Base-by-base conservation (phyloP, 1,139 yeast species). In the Taphrina wiesneri region DNA sequence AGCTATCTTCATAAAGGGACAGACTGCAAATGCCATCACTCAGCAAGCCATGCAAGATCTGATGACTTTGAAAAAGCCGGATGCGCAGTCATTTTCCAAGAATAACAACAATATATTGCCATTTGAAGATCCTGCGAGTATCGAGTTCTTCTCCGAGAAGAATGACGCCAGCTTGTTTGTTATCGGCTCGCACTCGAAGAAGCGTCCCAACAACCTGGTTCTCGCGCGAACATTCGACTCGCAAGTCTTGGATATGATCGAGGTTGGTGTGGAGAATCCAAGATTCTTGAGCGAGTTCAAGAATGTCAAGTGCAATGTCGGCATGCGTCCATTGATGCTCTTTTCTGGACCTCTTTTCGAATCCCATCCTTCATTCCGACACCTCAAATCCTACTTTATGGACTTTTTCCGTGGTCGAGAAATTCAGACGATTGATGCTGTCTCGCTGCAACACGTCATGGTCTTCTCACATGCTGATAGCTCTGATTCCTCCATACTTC, bases 331-430 rank as follows among this genome's bases (percentile, higher is more conserved):
- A 67, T 86, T 93, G 92, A 88, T 93, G 77, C 82, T 88, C 5
- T 93, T 93, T 79, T 91, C 90, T 75, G 98, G 99, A 41, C 87
- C 96, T 46, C 88, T 88, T 23, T 93, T 93, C 74, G 98, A 95
- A 71, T 81, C 85, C 11, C 93, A 92, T 74, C 97, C 98, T 26
- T 86, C 87, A 26, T 92, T 83, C 78, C 85, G 83, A 77, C 97
- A 92, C 70, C 75, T 91, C 70, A 93, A 93, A 78, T 90, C 97
- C 0, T 80, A 92, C 71, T 92, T 93, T 73, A 74, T 95, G 72
- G 99, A 93, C 77, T 88, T 95, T 76, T 93, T 87, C 82, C 83
- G 96, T 70, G 98, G 98, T 41, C 77, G 88, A 72, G 86, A 83
- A 68, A 86, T 95, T 30, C 87, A 86, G 69, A 81, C 90, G 73